These are phyloP conservation scores for Leccinum rimulosum DNA, from an alignment of 768 basidiomycete species.

Conservation along the genomic window DNA sequence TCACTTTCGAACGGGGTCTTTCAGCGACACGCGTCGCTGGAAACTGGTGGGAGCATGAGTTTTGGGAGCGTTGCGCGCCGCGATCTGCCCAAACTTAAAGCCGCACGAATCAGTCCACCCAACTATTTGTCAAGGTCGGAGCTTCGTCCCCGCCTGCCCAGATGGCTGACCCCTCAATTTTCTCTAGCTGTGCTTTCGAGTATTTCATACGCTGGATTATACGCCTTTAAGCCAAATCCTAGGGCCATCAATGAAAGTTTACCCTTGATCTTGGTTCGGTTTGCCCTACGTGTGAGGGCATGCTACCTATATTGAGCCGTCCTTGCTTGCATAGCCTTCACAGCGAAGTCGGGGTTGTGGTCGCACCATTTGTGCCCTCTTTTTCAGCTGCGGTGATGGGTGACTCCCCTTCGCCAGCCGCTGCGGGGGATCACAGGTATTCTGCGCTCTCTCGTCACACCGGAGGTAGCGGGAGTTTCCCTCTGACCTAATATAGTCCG, in stretches of 20 bases:
- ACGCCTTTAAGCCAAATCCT: slow-evolving; percentile 8
- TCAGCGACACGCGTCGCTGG: slow-evolving; percentile 45
- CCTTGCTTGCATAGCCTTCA: slow-evolving; percentile 1
- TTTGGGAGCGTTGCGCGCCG: slow-evolving; percentile 44
- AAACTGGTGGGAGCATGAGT: slow-evolving; percentile 57
- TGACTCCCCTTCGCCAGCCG: neutral
- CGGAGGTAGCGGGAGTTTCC: slow-evolving; percentile 10
- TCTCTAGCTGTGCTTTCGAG: slow-evolving; percentile 13
- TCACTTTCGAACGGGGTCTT: slow-evolving; percentile 32
- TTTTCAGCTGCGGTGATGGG: slow-evolving; percentile 6
- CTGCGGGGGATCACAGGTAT: slow-evolving; percentile 9
- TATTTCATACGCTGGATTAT: slow-evolving; percentile 17
- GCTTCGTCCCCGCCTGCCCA: slow-evolving; percentile 16
- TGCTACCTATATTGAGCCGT: slow-evolving; percentile 6
- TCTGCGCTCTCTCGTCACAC: slow-evolving; percentile 3
- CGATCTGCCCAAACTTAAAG: slow-evolving; percentile 15
- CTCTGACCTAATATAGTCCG: slow-evolving; percentile 10
- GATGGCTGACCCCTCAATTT: slow-evolving; percentile 12
- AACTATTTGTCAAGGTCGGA: slow-evolving; percentile 22
- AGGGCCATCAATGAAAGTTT: slow-evolving; percentile 1
- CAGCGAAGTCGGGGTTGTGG: slow-evolving; percentile 9
- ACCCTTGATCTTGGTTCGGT: slow-evolving; percentile 2
- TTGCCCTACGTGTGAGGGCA: neutral
- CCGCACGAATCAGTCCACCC: slow-evolving; percentile 4
- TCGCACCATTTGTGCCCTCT: slow-evolving; percentile 16